Evolutionary conservation across 2,329 filamentous ascomycete genomes (phyloP), one percentile per base, ranked within the genome.

Genomic region (Exophiala sp.): DNA sequence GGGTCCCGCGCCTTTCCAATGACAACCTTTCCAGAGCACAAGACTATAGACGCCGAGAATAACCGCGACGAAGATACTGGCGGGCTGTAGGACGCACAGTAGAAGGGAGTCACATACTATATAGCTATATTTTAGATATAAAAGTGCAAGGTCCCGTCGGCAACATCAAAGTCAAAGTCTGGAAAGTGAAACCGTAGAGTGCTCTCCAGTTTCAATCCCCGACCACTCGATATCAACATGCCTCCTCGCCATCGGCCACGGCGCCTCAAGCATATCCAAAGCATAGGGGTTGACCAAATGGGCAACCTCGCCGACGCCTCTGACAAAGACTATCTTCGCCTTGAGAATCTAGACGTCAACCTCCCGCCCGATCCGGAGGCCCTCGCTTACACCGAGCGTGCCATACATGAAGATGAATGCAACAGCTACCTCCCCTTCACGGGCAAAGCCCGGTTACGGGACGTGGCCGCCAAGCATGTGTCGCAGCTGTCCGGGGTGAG

Each of bases 351-450:
- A 7, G 50, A 53, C 14, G 46, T 49, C 13, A 46, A 53, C 30
- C 46, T 53, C 22, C 44, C 50, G 19, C 50, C 50, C 11, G 46
- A 49, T n/a, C 10, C 13, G 29, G 16, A 37, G 13, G 50, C 43
- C 19, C 10, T 35, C 14, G 23, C 1, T n/a, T 24, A 32, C 18
- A 49, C 50, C 13, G 21, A 35, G 2, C 10, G 13, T 5, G 41
- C 50, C 13, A 34, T 39, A 35, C 13, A 22, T 29, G 24, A 37
- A n/a, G 50, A 53, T n/a, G 46, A 49, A 14, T 27, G 37, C 21
- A 53, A 53, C 42, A 53, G 50, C 30, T 53, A 53, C 21, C 50
- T 53, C 3, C 50, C 50, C 7, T 53, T 53, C 22, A 42, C 42
- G 21, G 50, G 50, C 4, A 41, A 53, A 38, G 21, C 41, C 2